Base-by-base conservation (phyloP, 352 stramenopile genomes). In the Phytophthora chlamydospora region DNA sequence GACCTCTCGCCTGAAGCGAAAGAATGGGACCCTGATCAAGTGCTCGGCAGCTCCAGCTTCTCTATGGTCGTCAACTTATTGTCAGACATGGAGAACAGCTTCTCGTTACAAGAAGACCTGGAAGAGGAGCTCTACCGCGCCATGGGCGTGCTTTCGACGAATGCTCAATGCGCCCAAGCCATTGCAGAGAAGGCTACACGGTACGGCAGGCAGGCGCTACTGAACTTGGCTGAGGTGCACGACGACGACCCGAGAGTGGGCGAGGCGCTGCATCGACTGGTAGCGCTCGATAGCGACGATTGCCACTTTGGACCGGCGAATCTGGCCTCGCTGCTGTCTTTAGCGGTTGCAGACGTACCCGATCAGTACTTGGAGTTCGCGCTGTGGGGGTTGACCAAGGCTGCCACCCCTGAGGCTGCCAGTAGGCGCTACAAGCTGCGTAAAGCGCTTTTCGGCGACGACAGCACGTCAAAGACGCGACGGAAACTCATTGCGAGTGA, bases 311-410 rank as follows among this genome's bases (percentile, higher is more conserved):
- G 83, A 4, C 75, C 83, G 1, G 80, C 83, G 1, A 87, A 92
- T 51, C 69, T 92, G 9, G 76, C 81, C 11, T 92, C 83, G 7
- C 63, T 92, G 12, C 46, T 92, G 19, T 76, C 83, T 0, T 62
- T 92, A 8, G 83, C 78, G 0, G 75, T 88, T 7, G 75, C 83
- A 0, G 60, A 78, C n/a, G 58, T 89, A 6, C 83, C 83, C 0
- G 73, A 88, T 29, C 62, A 76, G 39, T 92, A 90, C 42, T 33
- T 85, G 3, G 76, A 88, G 66, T 92, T 92, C 55, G 79, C 80
- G 2, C 58, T 88, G n/a, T 92, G 83, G 83, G 83, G 66, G 1
- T 54, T 92, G 32, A 54, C 77, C 33, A 76, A 84, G 34, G 76
- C 75, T 0, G 72, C 75, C 12, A 85, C 75, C 3, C 63, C 76